phyloP scores from a whole-genome alignment of 129 eudicot genomes.

The Erigeron canadensis region DNA sequence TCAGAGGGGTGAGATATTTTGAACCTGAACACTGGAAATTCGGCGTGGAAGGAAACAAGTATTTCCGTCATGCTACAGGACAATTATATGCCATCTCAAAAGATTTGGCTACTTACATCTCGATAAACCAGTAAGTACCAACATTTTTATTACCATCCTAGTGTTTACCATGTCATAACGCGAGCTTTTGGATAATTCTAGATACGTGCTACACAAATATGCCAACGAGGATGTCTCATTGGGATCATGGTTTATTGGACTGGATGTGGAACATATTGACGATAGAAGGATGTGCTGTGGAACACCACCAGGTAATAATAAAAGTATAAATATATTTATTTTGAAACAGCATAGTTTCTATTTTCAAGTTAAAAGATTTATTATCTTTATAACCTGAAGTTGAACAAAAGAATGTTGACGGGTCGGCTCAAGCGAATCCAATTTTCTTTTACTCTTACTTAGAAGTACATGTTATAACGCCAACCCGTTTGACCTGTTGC shows the following conservation, averaged over 20 bases:
- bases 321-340: neutral
- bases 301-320: slow-evolving; percentile 80
- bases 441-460: too few relatives aligned
- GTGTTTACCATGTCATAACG: neutral
- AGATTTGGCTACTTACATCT: slow-evolving; percentile 79
- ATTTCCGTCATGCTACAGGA: slow-evolving; percentile 94
- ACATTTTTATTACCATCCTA: neutral
- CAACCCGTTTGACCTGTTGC: too few relatives aligned
- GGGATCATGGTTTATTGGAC: slow-evolving; percentile 91
- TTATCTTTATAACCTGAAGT: too few relatives aligned
- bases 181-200: slow-evolving; percentile 17
- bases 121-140: slow-evolving; percentile 69
- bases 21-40: slow-evolving; percentile 97
- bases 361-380: too few relatives aligned
- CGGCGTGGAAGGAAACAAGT: slow-evolving; percentile 87
- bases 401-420: too few relatives aligned
- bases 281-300: slow-evolving; percentile 88
- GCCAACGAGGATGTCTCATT: slow-evolving; percentile 86
- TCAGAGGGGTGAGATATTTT: slow-evolving; percentile 91
- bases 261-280: slow-evolving; percentile 79
- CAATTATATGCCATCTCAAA: slow-evolving; percentile 88
- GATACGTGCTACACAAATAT: slow-evolving; percentile 82
- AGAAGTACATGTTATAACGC: too few relatives aligned
- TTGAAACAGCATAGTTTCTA: too few relatives aligned
- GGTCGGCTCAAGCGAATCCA: too few relatives aligned